Evolutionary conservation across 257 asterid genomes (phyloP).

Genomic region (Plectranthus barbatus): DNA sequence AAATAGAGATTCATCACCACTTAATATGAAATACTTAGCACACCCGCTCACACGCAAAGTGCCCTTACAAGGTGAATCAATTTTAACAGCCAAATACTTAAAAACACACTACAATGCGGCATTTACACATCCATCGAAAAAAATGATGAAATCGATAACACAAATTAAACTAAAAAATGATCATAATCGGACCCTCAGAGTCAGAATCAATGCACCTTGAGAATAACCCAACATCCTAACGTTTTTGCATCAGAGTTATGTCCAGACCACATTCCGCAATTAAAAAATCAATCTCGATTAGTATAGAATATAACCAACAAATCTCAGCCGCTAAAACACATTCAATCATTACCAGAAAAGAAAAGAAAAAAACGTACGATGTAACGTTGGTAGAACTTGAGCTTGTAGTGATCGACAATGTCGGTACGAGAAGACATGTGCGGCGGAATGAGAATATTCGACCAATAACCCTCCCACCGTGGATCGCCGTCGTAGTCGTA

Average conservation of each 20-base stretch:
- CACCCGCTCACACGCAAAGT: no score
- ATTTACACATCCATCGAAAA: neutral
- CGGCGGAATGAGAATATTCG: conserved; percentile 90
- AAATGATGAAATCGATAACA: neutral
- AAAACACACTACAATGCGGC: neutral
- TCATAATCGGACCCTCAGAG: neutral
- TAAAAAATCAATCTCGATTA: no score
- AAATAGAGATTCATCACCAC: no score
- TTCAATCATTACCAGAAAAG: no score
- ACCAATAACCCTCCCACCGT: conserved; percentile 89
- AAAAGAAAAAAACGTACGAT: conserved; percentile 33
- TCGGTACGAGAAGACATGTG: conserved; percentile 71
- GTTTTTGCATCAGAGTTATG: neutral
- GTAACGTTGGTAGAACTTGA: conserved; percentile 94
- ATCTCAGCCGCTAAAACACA: neutral
- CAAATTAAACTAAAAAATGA: neutral
- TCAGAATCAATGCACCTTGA: neutral
- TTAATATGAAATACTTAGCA: no score
- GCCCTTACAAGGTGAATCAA: no score
- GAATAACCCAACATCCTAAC: neutral
- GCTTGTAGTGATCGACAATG: conserved; percentile 78
- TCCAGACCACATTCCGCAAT: neutral
- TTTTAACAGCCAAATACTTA: no score
- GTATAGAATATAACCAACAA: neutral
- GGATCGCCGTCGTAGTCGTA: conserved; percentile 82